Conservation (phyloP, 140 eudicot genomes). For the Bidens hawaiensis region DNA sequence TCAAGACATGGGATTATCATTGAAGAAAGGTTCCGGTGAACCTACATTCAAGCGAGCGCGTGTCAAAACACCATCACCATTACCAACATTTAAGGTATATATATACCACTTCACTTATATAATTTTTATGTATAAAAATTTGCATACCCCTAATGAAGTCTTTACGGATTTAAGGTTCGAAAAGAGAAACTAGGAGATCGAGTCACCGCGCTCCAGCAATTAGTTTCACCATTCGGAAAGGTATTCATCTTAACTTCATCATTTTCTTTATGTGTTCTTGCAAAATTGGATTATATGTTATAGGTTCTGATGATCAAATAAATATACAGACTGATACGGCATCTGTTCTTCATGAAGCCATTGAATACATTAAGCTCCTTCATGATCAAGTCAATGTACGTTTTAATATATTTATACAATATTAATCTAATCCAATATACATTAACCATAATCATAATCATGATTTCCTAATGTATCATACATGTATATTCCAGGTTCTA, state of each 20-base stretch:
- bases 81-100: slow-evolving; percentile 84
- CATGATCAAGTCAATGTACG: slow-evolving; percentile 90
- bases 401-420: neutral
- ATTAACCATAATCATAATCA: neutral
- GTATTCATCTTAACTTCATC: slow-evolving; percentile 19
- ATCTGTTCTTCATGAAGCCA: slow-evolving; percentile 94
- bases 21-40: slow-evolving; percentile 40
- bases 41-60: slow-evolving; percentile 59
- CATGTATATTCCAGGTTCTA: slow-evolving; percentile 41
- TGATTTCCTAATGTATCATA: neutral
- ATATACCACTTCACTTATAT: neutral
- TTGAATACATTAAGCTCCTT: slow-evolving; percentile 87
- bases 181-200: slow-evolving; percentile 98
- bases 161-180: slow-evolving; percentile 49
- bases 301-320: neutral
- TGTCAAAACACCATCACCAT: slow-evolving; percentile 70
- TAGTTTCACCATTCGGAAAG: slow-evolving; percentile 99
- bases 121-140: too few relatives aligned
- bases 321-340: slow-evolving; percentile 86
- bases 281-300: neutral
- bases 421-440: neutral
- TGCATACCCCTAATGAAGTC: slow-evolving; percentile 14
- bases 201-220: slow-evolving; percentile 90
- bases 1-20: slow-evolving; percentile 29
- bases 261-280: neutral